Percentiles rank a stretch among this genome's conserved stretches.
phyloP scores from a whole-genome alignment of 2,329 filamentous ascomycete genomes.

The Periconia macrospinosa region DNA sequence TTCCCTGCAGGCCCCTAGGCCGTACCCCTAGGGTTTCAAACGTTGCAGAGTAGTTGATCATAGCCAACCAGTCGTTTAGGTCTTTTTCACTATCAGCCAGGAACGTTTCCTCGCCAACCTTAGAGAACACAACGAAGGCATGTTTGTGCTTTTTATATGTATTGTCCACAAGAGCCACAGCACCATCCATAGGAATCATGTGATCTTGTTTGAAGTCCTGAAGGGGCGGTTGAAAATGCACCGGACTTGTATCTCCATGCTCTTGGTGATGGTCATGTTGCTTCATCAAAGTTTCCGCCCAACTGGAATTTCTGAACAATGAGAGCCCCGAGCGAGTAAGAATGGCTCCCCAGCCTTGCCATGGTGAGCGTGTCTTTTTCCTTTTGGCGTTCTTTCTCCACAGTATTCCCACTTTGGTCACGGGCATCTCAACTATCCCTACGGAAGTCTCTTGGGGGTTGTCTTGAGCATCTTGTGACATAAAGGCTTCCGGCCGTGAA shows the following conservation, averaged over 20 bases:
- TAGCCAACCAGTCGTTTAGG: conserved; percentile 94
- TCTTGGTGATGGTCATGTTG: conserved; percentile 85
- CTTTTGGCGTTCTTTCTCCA: conserved; percentile 96
- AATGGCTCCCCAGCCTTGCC: conserved; percentile 98
- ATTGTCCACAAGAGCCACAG: conserved; percentile 82
- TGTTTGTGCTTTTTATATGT: conserved; percentile 95
- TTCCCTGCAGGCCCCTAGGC: conserved; percentile 84
- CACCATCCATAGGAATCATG: conserved; percentile 89
- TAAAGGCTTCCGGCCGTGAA: conserved; percentile 92
- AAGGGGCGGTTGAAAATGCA: conserved; percentile 88
- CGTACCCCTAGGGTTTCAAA: conserved; percentile 90
- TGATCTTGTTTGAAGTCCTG: conserved; percentile 92
- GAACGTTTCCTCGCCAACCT: conserved; percentile 82
- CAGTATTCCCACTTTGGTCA: conserved; percentile 90
- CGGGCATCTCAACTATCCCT: conserved; percentile 94
- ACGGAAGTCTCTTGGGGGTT: conserved; percentile 81
- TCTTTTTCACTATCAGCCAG: conserved; percentile 88
- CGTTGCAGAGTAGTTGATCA: conserved; percentile 93
- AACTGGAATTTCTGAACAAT: conserved; percentile 89
- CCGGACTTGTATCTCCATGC: conserved; percentile 73
- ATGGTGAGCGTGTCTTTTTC: conserved; percentile 90
- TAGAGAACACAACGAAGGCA: conserved; percentile 86
- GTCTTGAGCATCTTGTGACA: conserved; percentile 80
- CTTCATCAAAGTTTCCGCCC: conserved; percentile 88
- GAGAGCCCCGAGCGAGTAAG: conserved; percentile 96